Evolutionary conservation across 2,329 filamentous ascomycete genomes (phyloP).

Genomic region (Cryoendolithus antarcticus): DNA sequence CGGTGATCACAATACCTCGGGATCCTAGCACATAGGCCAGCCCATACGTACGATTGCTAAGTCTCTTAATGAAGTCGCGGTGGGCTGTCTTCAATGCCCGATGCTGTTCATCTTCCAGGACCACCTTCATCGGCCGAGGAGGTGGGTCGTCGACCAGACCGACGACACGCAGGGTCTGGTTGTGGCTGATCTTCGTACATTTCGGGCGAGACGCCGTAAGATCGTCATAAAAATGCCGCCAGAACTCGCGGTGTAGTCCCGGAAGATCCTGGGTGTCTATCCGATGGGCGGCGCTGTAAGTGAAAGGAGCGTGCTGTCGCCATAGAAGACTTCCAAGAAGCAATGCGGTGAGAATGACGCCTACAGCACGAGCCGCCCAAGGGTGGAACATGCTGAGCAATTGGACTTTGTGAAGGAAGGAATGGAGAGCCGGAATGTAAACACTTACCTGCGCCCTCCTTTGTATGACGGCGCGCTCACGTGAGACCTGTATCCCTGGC

Average conservation of each 20-base stretch:
- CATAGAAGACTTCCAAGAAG: too few species aligned
- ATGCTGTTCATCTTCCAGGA: conserved; percentile 1
- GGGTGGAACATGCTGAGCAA: too few species aligned
- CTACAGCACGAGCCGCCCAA: too few species aligned
- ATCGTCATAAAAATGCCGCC: background rate
- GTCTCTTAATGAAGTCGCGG: background rate
- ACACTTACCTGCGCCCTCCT: too few species aligned
- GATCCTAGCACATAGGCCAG: conserved; percentile 6
- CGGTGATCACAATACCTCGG: conserved; percentile 26
- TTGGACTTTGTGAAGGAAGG: too few species aligned
- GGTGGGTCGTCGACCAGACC: background rate
- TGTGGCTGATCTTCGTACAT: background rate
- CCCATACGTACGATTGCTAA: background rate
- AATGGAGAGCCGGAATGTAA: too few species aligned
- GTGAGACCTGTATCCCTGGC: too few species aligned
- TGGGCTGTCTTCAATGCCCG: conserved; percentile 3
- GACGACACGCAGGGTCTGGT: background rate
- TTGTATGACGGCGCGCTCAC: too few species aligned
- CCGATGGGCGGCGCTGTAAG: too few species aligned
- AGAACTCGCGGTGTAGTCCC: background rate
- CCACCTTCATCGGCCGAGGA: background rate
- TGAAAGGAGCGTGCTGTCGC: too few species aligned
- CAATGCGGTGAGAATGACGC: too few species aligned
- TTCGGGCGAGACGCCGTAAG: background rate
- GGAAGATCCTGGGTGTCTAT: background rate